phyloP scores from a whole-genome alignment of 208 protist genomes.

The Porcisia hertigi region DNA sequence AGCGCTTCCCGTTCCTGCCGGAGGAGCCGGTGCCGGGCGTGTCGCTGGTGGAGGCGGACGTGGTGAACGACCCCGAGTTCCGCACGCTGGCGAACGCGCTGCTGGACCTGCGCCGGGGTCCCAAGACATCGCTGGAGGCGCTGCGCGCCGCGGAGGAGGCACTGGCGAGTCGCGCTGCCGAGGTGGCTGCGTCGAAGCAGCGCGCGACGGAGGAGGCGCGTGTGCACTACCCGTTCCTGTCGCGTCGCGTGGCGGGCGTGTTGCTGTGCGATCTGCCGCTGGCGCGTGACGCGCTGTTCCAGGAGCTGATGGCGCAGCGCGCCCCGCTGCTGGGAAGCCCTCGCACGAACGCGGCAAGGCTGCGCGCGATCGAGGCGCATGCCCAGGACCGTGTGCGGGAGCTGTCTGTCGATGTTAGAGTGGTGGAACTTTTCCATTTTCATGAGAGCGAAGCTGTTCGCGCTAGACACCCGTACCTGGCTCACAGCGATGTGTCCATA shows the following conservation, averaged over 20 bases:
- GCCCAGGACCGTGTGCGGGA: constrained; percentile 24
- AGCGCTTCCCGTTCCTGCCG: constrained; percentile 44
- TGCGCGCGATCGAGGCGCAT: constrained; percentile 13
- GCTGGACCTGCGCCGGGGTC: constrained; percentile 29
- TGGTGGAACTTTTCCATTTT: constrained; percentile 41
- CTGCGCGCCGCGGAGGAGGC: too few relatives aligned
- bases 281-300: constrained; percentile 29
- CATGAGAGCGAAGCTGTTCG: constrained; percentile 67
- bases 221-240: constrained; percentile 56
- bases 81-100: constrained; percentile 41
- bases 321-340: constrained; percentile 26
- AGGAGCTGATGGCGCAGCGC: constrained; percentile 26
- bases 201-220: too few relatives aligned
- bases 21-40: constrained; percentile 46
- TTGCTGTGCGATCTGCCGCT: constrained; percentile 46
- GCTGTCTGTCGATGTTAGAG: constrained; percentile 32
- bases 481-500: constrained; percentile 35
- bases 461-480: constrained; percentile 61
- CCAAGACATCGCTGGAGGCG: constrained; percentile 32
- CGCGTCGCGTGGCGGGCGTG: constrained; percentile 41
- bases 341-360: constrained; percentile 19
- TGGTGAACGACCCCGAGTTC: constrained; percentile 49
- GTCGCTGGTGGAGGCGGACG: constrained; percentile 35
- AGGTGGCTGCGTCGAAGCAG: too few relatives aligned
- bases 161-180: too few relatives aligned